A percentile compares a stretch with the other conserved stretches of the same genome.
Evolutionary conservation across 164 flowering plant species (phyloP).

Genomic region (Liquidambar formosana): DNA sequence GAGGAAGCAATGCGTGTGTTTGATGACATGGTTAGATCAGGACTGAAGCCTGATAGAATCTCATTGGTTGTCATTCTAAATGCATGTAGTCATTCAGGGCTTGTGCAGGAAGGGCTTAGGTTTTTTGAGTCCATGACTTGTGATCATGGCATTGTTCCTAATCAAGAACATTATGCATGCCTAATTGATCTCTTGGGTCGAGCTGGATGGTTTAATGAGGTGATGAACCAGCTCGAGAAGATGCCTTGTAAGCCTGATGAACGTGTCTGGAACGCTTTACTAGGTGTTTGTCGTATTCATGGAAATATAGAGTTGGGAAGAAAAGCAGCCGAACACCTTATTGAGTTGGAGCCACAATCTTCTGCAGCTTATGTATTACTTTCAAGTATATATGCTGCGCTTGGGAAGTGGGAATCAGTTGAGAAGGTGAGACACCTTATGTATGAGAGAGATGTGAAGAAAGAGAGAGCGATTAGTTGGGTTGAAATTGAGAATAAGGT

Average conservation of each 20-base stretch:
- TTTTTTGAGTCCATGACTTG: slow-evolving; percentile 46
- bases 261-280: slow-evolving; percentile 59
- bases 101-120: slow-evolving; percentile 54
- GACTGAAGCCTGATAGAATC: slow-evolving; percentile 47
- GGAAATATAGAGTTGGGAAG: slow-evolving; percentile 56
- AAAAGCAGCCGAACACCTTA: slow-evolving; percentile 50
- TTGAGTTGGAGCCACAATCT: slow-evolving; percentile 55
- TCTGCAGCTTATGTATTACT: slow-evolving; percentile 54
- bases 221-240: slow-evolving; percentile 34
- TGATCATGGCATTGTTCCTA: slow-evolving; percentile 45
- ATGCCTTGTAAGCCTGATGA: slow-evolving; percentile 53
- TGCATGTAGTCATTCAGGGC: slow-evolving; percentile 70
- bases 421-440: slow-evolving; percentile 52
- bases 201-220: slow-evolving; percentile 52
- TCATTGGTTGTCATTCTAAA: slow-evolving; percentile 58
- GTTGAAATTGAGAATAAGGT: slow-evolving; percentile 46
- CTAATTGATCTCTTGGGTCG: slow-evolving; percentile 65
- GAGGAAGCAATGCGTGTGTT: slow-evolving; percentile 46
- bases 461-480: slow-evolving; percentile 64
- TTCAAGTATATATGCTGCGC: slow-evolving; percentile 56
- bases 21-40: slow-evolving; percentile 44
- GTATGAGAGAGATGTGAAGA: slow-evolving; percentile 44
- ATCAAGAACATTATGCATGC: slow-evolving; percentile 71
- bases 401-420: slow-evolving; percentile 54
- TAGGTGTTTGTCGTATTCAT: slow-evolving; percentile 60